Evolutionary conservation across 2,329 filamentous ascomycete genomes (phyloP).

Genomic region (Colletotrichum neosansevieriae): DNA sequence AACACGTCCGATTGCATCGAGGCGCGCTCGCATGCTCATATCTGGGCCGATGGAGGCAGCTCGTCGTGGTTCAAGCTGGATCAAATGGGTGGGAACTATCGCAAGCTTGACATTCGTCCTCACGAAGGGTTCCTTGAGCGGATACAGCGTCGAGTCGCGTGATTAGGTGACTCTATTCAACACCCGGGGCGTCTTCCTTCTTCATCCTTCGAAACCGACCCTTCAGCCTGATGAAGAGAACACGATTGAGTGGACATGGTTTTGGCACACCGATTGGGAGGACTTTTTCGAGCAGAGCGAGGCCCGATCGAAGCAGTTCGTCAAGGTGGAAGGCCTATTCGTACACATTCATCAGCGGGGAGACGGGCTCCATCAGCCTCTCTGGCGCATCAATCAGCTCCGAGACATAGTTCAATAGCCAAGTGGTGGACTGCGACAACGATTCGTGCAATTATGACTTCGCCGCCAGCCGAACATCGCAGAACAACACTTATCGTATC

Average conservation of each 20-base stretch:
- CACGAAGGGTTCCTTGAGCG: slow-evolving; percentile 23
- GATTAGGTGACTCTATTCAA: slow-evolving; percentile 24
- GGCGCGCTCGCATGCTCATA: slow-evolving; percentile 21
- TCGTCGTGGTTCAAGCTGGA: slow-evolving; percentile 32
- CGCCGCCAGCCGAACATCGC: background rate
- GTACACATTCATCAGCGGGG: background rate
- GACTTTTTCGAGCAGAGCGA: no score
- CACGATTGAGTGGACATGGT: slow-evolving; percentile 29
- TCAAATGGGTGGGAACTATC: slow-evolving; percentile 32
- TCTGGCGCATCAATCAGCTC: background rate
- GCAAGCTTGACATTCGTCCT: slow-evolving; percentile 31
- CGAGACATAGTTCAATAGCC: background rate
- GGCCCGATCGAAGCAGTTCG: no score
- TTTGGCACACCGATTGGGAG: slow-evolving; percentile 32
- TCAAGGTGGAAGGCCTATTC: no score
- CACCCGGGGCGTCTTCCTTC: slow-evolving; percentile 28
- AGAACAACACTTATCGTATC: background rate
- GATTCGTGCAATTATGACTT: background rate
- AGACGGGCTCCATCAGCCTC: background rate
- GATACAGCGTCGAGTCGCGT: slow-evolving; percentile 36
- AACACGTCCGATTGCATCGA: slow-evolving; percentile 29
- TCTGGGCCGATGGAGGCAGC: slow-evolving; percentile 28
- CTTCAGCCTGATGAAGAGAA: slow-evolving; percentile 4
- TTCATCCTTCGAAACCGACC: slow-evolving; percentile 4
- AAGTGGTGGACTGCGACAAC: background rate